phyloP scores from a whole-genome alignment of 2,329 filamentous ascomycete species.

The Drechslerella stenobrocha region DNA sequence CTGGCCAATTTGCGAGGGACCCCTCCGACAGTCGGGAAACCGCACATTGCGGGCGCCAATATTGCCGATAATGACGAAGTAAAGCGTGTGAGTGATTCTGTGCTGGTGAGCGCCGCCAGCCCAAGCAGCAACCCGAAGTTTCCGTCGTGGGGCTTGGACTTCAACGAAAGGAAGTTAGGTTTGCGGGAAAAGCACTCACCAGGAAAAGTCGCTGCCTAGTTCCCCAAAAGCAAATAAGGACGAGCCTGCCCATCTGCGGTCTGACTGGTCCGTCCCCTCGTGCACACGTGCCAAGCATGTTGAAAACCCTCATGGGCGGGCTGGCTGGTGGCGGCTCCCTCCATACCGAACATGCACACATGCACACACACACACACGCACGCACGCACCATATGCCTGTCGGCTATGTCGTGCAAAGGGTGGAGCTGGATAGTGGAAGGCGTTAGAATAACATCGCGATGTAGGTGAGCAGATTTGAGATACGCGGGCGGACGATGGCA shows the following conservation, averaged over 20 bases:
- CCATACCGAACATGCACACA: constrained; percentile 29
- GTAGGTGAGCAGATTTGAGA: too few species aligned
- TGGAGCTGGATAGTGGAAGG: constrained; percentile 12
- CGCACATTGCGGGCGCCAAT: not conserved
- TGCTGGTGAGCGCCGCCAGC: constrained; percentile 23
- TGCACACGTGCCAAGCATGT: constrained; percentile 45
- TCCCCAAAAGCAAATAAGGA: constrained; percentile 40
- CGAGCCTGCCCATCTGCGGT: constrained; percentile 30
- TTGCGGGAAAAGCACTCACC: constrained; percentile 46
- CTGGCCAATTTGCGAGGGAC: constrained; percentile 2
- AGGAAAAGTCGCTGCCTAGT: constrained; percentile 47
- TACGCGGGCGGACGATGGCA: constrained; percentile 22
- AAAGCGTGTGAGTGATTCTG: not conserved
- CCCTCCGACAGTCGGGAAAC: not conserved
- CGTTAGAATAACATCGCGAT: not conserved
- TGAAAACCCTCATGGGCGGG: constrained; percentile 17
- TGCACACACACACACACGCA: too few species aligned
- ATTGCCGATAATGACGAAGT: constrained; percentile 5
- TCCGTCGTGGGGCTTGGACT: constrained; percentile 48
- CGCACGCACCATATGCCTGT: too few species aligned
- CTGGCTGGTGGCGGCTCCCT: constrained; percentile 33
- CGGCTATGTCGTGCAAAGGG: constrained; percentile 12
- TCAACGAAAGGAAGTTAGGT: constrained; percentile 36
- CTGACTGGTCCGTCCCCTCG: constrained; percentile 33
- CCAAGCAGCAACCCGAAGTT: constrained; percentile 35